Evolutionary conservation across 345 rosid species (phyloP).

Genomic region (Anacardium occidentale): DNA sequence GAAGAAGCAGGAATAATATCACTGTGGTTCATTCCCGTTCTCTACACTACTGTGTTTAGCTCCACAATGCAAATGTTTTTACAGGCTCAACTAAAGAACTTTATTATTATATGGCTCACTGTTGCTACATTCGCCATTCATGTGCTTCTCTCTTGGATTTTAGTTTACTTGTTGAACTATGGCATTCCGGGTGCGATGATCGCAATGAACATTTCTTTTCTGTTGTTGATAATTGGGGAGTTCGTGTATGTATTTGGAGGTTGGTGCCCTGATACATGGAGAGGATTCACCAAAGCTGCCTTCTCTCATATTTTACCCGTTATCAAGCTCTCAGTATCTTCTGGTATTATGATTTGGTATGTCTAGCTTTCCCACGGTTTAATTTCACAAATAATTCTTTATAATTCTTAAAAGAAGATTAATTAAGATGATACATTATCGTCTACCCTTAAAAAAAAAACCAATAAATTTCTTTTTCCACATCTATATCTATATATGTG

Average conservation of each 20-base stretch:
- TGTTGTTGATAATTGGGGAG: conserved; percentile 30
- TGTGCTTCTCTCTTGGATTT: conserved; percentile 26
- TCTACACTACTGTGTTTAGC: conserved; percentile 26
- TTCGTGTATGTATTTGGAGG: conserved; percentile 35
- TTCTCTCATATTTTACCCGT: conserved; percentile 27
- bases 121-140: conserved; percentile 13
- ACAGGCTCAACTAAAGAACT: conserved; percentile 26
- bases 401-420: too few species aligned
- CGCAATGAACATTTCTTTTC: conserved; percentile 29
- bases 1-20: conserved; percentile 18
- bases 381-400: background rate
- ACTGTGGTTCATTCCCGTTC: conserved; percentile 32
- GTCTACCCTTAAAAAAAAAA: too few species aligned
- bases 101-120: conserved; percentile 17
- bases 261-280: conserved; percentile 38
- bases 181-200: conserved; percentile 36
- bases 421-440: too few species aligned
- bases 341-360: conserved; percentile 40
- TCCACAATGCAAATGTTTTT: conserved; percentile 18
- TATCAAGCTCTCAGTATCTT: conserved; percentile 31
- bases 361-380: background rate
- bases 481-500: too few species aligned
- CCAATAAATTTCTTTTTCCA: too few species aligned
- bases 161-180: conserved; percentile 21
- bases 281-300: conserved; percentile 30